phyloP scores from a whole-genome alignment of 495 filamentous ascomycete species.

The Tuber calosporum region DNA sequence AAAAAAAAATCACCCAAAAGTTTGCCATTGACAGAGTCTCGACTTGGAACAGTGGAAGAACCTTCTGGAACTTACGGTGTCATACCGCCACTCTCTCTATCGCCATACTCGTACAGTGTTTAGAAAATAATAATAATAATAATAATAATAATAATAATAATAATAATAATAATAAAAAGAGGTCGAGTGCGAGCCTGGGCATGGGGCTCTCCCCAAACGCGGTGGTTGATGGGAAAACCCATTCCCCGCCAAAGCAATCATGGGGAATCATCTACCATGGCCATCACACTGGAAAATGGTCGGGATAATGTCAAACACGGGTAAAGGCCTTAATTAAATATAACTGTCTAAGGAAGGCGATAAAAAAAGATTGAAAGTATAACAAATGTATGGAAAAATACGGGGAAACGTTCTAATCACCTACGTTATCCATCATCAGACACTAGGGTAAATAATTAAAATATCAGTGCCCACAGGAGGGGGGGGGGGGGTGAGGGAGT shows the following conservation, averaged over 20 bases:
- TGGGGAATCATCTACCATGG: neutral
- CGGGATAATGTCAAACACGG: neutral
- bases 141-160: too few species aligned
- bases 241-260: neutral
- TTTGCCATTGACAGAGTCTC: neutral
- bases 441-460: conserved; percentile 8
- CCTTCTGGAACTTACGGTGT: neutral
- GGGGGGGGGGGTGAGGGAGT: neutral
- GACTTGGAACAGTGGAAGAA: neutral
- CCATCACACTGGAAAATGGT: neutral
- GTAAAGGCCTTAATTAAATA: neutral
- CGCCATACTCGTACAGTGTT: too few species aligned
- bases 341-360: neutral
- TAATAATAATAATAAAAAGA: neutral
- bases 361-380: neutral
- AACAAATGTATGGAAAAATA: neutral
- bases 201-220: neutral
- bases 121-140: too few species aligned
- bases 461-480: neutral
- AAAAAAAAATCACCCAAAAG: conserved; percentile 16
- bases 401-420: neutral
- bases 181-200: neutral
- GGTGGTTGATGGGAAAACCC: neutral
- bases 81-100: neutral
- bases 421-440: neutral